Evolutionary conservation across 441 rosid genomes (phyloP), one percentile per base, ranked within the genome.

Genomic region (Macaranga tanarius): DNA sequence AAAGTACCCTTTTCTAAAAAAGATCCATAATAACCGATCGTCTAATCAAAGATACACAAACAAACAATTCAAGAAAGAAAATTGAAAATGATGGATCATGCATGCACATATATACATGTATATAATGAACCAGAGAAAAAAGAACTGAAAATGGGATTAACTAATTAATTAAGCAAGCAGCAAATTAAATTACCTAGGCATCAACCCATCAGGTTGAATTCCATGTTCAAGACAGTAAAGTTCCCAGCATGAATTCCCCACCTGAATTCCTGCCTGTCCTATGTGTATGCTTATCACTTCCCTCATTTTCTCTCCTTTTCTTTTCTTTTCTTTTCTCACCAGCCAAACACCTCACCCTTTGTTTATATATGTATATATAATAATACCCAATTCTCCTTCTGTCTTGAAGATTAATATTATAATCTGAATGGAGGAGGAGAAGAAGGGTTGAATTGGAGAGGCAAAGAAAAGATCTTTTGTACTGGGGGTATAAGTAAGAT

Each of bases 231-330:
- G 89, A 79, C 91, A 87, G 73, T 89, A 85, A 64, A 89, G 90
- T 77, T 90, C 92, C 90, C 92, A 90, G 67, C 93, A 90, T 1
- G 93, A 67, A 79, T 90, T 90, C 25, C 93, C 96, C 44, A 89
- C 96, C 83, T 89, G 93, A 79, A 90, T 89, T 66, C 96, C 96
- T 19, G 93, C 93, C 70, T 90, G 93, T 3, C 93, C 93, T 42
- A 90, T 89, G 72, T 90, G 96, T 20, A 90, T 78, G 78, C 96
- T 90, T 20, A 90, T 85, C 10, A 90, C 77, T 63, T 90, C 96
- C 73, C 96, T 90, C 96, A 90, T 90, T 67, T 57, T 57, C 20
- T 67, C 67, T 48, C 67, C 47, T 50, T 50, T 52, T 42, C 63
- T 26, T 61, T 47, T 16, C 16, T n/a, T 74, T 51, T 52, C 65